These are phyloP conservation scores for Ambrosiella cleistominuta DNA, from an alignment of 2,329 filamentous ascomycete species.

Conservation along the genomic window DNA sequence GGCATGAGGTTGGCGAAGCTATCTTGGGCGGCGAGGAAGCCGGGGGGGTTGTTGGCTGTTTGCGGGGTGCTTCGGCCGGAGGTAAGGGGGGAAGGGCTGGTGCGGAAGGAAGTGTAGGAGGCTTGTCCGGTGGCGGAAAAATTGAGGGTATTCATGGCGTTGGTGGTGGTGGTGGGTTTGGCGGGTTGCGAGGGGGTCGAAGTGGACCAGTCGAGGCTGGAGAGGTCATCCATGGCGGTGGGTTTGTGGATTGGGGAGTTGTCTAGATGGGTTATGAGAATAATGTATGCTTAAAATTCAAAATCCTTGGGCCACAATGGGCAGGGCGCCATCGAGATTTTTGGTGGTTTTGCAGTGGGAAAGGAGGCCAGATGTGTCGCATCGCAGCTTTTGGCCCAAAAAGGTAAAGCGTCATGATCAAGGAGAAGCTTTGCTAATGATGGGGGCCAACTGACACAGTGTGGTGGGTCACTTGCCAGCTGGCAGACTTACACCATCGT, in stretches of 20 bases:
- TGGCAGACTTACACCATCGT: too few species aligned
- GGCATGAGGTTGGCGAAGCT: slow-evolving; percentile 64
- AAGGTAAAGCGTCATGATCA: neutral
- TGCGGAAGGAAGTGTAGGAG: slow-evolving; percentile 33
- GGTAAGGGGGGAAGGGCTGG: slow-evolving; percentile 36
- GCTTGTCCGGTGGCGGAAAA: slow-evolving; percentile 25
- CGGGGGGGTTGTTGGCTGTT: neutral
- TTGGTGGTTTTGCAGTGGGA: neutral
- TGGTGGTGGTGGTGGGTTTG: slow-evolving; percentile 20
- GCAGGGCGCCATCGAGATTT: neutral
- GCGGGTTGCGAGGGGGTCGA: slow-evolving; percentile 20
- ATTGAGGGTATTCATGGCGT: slow-evolving; percentile 20
- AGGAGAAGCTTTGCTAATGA: neutral
- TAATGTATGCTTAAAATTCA: neutral
- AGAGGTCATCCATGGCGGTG: slow-evolving; percentile 41
- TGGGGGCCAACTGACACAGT: neutral
- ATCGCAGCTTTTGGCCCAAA: neutral
- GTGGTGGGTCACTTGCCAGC: neutral
- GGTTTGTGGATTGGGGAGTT: neutral
- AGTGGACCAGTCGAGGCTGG: slow-evolving; percentile 40
- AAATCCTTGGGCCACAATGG: neutral
- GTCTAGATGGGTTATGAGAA: neutral
- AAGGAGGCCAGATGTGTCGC: neutral
- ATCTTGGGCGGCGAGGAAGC: slow-evolving; percentile 28
- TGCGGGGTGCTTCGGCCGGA: slow-evolving; percentile 38